A percentile compares a stretch with the other conserved stretches of the same genome.
phyloP scores from a whole-genome alignment of 148 eudicot species.

The Simmondsia chinensis region DNA sequence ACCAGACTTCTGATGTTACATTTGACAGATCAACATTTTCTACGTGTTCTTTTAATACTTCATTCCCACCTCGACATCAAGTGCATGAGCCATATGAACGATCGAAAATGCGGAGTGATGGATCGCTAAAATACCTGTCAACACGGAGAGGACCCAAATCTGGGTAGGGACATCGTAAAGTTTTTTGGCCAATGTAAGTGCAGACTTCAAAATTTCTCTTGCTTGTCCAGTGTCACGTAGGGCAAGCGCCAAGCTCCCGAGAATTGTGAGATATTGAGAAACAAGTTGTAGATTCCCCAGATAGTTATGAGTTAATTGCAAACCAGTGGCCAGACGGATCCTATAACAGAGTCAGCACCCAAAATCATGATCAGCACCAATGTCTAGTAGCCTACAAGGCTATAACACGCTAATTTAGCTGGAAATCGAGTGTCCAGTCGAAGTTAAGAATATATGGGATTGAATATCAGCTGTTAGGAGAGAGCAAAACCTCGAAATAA shows the following conservation, averaged over 20 bases:
- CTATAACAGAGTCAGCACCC: slow-evolving; percentile 28
- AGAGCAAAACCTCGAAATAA: too few species aligned
- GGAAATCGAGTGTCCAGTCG: too few species aligned
- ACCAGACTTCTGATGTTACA: too few species aligned
- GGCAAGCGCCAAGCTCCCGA: slow-evolving; percentile 91
- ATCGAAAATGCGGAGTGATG: too few species aligned
- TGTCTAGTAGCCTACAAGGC: too few species aligned
- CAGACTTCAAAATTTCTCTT: slow-evolving; percentile 86
- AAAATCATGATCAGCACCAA: slow-evolving; percentile 5
- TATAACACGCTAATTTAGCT: too few species aligned
- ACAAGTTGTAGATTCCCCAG: slow-evolving; percentile 94
- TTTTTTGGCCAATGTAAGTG: slow-evolving; percentile 91
- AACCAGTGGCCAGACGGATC: slow-evolving; percentile 76
- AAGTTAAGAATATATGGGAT: too few species aligned
- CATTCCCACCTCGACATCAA: too few species aligned
- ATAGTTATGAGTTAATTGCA: slow-evolving; percentile 71
- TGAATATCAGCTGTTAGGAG: too few species aligned
- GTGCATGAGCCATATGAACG: too few species aligned
- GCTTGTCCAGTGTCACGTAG: slow-evolving; percentile 92
- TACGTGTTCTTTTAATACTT: too few species aligned
- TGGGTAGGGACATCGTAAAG: slow-evolving; percentile 87
- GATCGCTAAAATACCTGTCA: slow-evolving; percentile 47
- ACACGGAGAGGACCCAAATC: slow-evolving; percentile 80
- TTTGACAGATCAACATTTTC: too few species aligned
- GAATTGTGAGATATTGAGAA: slow-evolving; percentile 87